Evolutionary conservation across 345 rosid genomes (phyloP), one percentile per base, ranked within the genome.

Genomic region (Rubroshorea leprosula): DNA sequence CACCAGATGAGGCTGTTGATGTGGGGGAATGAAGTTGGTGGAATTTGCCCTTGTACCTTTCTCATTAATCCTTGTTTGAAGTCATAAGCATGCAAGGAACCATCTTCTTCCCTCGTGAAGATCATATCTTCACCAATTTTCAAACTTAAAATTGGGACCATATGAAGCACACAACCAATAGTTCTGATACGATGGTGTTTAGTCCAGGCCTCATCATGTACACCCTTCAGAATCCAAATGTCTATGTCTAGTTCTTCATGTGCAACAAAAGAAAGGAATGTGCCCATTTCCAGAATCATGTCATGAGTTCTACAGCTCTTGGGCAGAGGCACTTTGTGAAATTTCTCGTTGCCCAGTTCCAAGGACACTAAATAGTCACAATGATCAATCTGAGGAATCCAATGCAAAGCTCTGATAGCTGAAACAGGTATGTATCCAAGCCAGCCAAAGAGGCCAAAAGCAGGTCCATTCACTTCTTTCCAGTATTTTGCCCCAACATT

Each of bases 1-100:
- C 81, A 76, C 0, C 79, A 74, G 63, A 69, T 49, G 23, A 80
- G 70, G 68, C 79, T 74, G 61, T 76, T 80, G 19, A 80, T 60
- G 58, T 80, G 85, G 65, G 78, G 74, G 0, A 74, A 48, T 1
- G 55, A 17, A 5, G n/a, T 3, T 8, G 11, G 38, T 9, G 55
- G 2, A 29, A 10, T 5, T 23, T 46, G 56, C 14, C 29, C 13
- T 51, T 68, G 69, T 48, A 16, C 26, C 70, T 64, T 64, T 18
- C 66, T 72, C 64, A 76, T 69, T 27, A 16, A 51, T 48, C 69
- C 19, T 21, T 46, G 38, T 46, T 22, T 31, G 12, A 65, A 72
- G 50, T 74, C 63, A 22, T 71, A 76, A 31, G 29, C 62, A 23
- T 74, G 69, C 41, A 74, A 31, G 1, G 78, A 76, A 22, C 67